Evolutionary conservation across 2,329 filamentous ascomycete genomes (phyloP).

Genomic region (Phialophora macrospora): DNA sequence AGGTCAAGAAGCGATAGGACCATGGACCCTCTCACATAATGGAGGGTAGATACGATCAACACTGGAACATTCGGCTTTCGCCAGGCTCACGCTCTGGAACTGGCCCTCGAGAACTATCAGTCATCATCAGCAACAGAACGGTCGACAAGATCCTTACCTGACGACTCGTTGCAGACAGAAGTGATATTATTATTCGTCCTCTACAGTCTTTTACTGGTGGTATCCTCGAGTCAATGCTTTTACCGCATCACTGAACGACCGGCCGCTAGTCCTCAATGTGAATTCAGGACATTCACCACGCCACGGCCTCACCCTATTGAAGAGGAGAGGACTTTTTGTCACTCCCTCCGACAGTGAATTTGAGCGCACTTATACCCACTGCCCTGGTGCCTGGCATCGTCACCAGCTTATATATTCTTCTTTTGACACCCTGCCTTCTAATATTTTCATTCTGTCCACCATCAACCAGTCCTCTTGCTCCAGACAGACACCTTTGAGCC

Average conservation of each 20-base stretch:
- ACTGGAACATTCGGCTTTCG: background rate
- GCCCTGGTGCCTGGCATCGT: background rate
- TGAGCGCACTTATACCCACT: background rate
- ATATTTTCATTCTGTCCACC: background rate
- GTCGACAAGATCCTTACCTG: background rate
- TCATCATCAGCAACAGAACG: background rate
- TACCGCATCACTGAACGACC: background rate
- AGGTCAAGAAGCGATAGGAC: constrained; percentile 26
- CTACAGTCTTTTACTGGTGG: background rate
- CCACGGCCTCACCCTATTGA: background rate
- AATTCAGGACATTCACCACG: background rate
- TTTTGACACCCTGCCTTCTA: background rate
- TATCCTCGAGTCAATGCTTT: background rate
- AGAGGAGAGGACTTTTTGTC: background rate
- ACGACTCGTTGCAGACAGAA: background rate
- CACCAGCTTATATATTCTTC: constrained; percentile 1
- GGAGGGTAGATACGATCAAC: background rate
- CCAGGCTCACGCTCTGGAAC: background rate
- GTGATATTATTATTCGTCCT: background rate
- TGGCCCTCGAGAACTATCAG: background rate
- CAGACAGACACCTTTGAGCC: background rate
- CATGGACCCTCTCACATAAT: background rate
- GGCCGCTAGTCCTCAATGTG: background rate
- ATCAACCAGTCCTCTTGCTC: background rate
- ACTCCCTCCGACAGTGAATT: constrained; percentile 4